Percentiles rank a stretch among this genome's conserved stretches.
phyloP scores from a whole-genome alignment of 441 rosid genomes.

The Euphorbia corollata region DNA sequence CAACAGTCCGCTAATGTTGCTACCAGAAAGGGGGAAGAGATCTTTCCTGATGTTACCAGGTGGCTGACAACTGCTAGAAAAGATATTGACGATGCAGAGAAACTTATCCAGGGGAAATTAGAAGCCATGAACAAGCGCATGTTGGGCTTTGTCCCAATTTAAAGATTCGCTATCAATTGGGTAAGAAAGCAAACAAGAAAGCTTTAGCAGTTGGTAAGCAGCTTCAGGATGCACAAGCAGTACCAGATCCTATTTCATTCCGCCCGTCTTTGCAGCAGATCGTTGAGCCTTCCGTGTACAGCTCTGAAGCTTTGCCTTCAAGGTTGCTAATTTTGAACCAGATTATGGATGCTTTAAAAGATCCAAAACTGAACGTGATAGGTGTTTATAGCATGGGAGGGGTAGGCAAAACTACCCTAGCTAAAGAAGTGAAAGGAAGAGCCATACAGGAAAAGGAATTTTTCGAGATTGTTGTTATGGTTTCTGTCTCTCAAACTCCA shows the following conservation, averaged over 20 bases:
- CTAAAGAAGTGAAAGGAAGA: not conserved
- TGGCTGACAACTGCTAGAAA: not conserved
- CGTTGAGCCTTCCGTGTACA: not conserved
- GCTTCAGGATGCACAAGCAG: not conserved
- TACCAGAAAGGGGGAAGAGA: slow-evolving; percentile 1
- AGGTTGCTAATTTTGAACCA: slow-evolving; percentile 2
- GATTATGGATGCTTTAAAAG: slow-evolving; percentile 3
- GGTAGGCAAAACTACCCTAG: not conserved
- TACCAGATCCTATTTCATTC: not conserved
- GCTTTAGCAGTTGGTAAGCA: not conserved
- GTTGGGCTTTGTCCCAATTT: not conserved
- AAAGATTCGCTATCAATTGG: not conserved
- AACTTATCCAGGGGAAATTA: not conserved
- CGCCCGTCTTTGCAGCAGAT: not conserved
- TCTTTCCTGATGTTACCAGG: not conserved
- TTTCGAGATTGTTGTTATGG: not conserved
- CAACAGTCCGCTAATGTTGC: not conserved
- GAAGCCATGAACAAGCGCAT: not conserved
- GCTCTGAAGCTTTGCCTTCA: not conserved
- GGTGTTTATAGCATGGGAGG: not conserved
- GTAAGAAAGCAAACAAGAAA: not conserved
- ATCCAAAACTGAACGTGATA: not conserved
- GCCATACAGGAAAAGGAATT: not conserved
- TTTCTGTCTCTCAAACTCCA: slow-evolving; percentile 3
- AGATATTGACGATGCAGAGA: not conserved